Percentiles rank a stretch among this genome's conserved stretches.
Evolutionary conservation across 768 basidiomycete genomes (phyloP).

Genomic region (Tephrocybe sp.): DNA sequence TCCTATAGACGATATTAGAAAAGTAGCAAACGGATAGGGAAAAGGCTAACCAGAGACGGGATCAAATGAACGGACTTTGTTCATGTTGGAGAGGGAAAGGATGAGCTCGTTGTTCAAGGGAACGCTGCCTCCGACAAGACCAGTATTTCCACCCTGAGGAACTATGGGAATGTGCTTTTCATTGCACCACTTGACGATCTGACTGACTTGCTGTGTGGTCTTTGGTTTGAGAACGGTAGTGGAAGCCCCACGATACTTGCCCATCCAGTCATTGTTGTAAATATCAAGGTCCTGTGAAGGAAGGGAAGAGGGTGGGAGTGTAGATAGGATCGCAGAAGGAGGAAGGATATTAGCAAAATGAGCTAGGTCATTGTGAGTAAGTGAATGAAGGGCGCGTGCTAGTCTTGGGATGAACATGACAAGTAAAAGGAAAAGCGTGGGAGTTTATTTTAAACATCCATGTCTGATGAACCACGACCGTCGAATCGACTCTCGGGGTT

Average conservation of each 20-base stretch:
- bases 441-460: slow-evolving; percentile 6
- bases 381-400: slow-evolving; percentile 39
- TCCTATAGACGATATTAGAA: slow-evolving; percentile 43
- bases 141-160: slow-evolving; percentile 98
- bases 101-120: slow-evolving; percentile 87
- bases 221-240: slow-evolving; percentile 88
- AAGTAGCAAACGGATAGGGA: slow-evolving; percentile 3
- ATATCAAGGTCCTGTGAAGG: slow-evolving; percentile 64
- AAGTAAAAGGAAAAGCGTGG: slow-evolving; percentile 14
- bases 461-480: slow-evolving; percentile 38
- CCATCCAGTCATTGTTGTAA: slow-evolving; percentile 96
- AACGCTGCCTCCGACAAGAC: slow-evolving; percentile 93
- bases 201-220: slow-evolving; percentile 82
- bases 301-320: slow-evolving; percentile 47
- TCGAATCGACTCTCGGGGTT: slow-evolving; percentile 79
- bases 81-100: slow-evolving; percentile 81
- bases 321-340: slow-evolving; percentile 62
- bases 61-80: slow-evolving; percentile 78
- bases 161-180: slow-evolving; percentile 82
- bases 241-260: slow-evolving; percentile 84
- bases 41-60: slow-evolving; percentile 65
- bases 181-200: slow-evolving; percentile 86
- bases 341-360: slow-evolving; percentile 70
- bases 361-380: slow-evolving; percentile 56
- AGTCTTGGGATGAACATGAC: not conserved